A percentile compares a stretch with the other conserved stretches of the same genome.
Conservation (phyloP, 352 stramenopile genomes). For the Pythium utonaiense region DNA sequence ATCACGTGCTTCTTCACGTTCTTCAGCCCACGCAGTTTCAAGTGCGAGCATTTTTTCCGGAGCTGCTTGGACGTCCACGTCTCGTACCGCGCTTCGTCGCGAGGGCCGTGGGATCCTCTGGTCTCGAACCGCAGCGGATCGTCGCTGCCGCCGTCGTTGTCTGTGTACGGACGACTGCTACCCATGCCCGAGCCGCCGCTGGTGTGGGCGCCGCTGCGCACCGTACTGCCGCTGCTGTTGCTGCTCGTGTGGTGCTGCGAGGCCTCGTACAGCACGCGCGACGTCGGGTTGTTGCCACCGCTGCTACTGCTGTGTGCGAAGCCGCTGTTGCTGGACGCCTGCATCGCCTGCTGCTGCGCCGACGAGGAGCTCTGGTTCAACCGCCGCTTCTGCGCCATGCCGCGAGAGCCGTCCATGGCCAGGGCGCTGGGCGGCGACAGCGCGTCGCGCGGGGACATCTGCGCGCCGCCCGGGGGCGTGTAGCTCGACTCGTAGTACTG, state of each 20-base stretch:
- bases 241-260: constrained; percentile 18
- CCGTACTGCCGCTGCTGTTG: constrained; percentile 21
- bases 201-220: constrained; percentile 1
- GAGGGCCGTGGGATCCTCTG: constrained; percentile 44
- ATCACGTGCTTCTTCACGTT: constrained; percentile 88
- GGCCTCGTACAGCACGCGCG: constrained; percentile 12
- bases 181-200: background rate
- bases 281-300: background rate
- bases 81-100: constrained; percentile 64
- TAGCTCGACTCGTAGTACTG: constrained; percentile 3
- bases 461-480: background rate
- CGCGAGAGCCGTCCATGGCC: constrained; percentile 3
- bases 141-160: constrained; percentile 11
- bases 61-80: constrained; percentile 83
- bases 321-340: background rate
- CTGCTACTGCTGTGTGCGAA: no score
- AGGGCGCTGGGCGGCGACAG: background rate
- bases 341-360: background rate
- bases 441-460: constrained; percentile 1
- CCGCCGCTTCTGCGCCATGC: constrained; percentile 13
- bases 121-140: constrained; percentile 27
- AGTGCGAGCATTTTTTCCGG: constrained; percentile 75
- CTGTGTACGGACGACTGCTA: background rate
- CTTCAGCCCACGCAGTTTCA: constrained; percentile 77
- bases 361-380: constrained; percentile 5